Base-by-base conservation (phyloP, 2,329 filamentous ascomycete genomes). In the Nemania serpens region DNA sequence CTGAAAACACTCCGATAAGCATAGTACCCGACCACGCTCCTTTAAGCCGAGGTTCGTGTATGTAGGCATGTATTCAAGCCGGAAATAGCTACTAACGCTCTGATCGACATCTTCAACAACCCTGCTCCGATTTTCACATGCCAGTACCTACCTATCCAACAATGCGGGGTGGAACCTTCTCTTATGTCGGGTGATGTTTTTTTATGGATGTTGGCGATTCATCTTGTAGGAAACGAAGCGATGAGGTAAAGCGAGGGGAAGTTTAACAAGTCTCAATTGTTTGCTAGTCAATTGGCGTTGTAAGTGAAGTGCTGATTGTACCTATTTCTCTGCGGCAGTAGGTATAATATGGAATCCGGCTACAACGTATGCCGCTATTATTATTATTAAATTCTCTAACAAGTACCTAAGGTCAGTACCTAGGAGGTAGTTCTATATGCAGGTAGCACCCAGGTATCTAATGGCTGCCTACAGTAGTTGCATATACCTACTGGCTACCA, bases 31-130 rank as follows among this genome's bases (percentile, higher is more conserved):
- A 50, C 37, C 9, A 51, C 29, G 36, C 29, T 37, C 43, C 53
- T 34, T 60, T 60, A 45, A 52, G 61, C 61, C 61, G 61, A 63
- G 61, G 61, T 52, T 48, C 46, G n/a, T n/a, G n/a, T n/a, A n/a
- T n/a, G n/a, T n/a, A n/a, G n/a, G n/a, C n/a, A 7, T 29, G 7
- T 29, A 4, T 29, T 7, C 25, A 29, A 29, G 25, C 25, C 25
- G 25, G 25, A 29, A 29, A 29, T 7, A n/a, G n/a, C n/a, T n/a
- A n/a, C n/a, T n/a, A n/a, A n/a, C n/a, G n/a, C n/a, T n/a, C n/a
- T 3, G 25, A 29, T 29, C 25, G 25, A 29, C 25, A 15, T 20
- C 17, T 43, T 33, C 46, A 3, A 5, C n/a, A 46, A 43, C 25
- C 7, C 20, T 18, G 34, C 42, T 48, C 45, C 39, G n/a, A 42